phyloP scores from a whole-genome alignment of 2,329 filamentous ascomycete species.

The Aspergillus persii region DNA sequence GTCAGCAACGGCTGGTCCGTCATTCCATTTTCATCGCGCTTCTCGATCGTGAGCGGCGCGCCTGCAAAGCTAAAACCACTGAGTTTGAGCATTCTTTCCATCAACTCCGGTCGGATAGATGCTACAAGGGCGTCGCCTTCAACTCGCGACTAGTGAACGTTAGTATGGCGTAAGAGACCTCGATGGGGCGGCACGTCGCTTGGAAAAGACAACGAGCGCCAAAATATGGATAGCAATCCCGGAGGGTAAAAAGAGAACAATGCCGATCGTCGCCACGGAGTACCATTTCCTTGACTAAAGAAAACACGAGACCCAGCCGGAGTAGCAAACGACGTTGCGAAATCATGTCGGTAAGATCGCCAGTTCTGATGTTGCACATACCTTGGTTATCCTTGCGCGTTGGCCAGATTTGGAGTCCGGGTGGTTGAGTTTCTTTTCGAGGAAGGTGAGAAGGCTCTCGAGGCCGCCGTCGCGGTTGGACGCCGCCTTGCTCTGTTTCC shows the following conservation, averaged over 20 bases:
- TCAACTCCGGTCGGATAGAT: slow-evolving; percentile 63
- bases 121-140: slow-evolving; percentile 69
- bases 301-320: slow-evolving; percentile 43
- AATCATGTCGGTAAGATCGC: slow-evolving; percentile 40
- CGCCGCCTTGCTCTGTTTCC: slow-evolving; percentile 67
- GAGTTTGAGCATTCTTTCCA: slow-evolving; percentile 63
- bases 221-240: slow-evolving; percentile 19
- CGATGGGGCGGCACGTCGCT: slow-evolving; percentile 36
- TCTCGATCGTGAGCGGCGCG: slow-evolving; percentile 54
- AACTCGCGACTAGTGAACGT: slow-evolving; percentile 66
- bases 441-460: slow-evolving; percentile 62
- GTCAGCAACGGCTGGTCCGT: slow-evolving; percentile 22
- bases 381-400: slow-evolving; percentile 69
- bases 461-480: slow-evolving; percentile 66
- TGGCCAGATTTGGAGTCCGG: slow-evolving; percentile 50
- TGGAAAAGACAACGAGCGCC: slow-evolving; percentile 32
- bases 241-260: slow-evolving; percentile 12
- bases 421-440: slow-evolving; percentile 67
- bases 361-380: slow-evolving; percentile 58
- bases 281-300: slow-evolving; percentile 35
- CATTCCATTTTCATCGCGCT: slow-evolving; percentile 40
- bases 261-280: slow-evolving; percentile 44
- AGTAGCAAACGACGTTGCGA: slow-evolving; percentile 32
- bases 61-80: slow-evolving; percentile 70
- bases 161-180: slow-evolving; percentile 60